Base-by-base conservation (phyloP, 805 yeast species). In the Candida loeiensis region DNA sequence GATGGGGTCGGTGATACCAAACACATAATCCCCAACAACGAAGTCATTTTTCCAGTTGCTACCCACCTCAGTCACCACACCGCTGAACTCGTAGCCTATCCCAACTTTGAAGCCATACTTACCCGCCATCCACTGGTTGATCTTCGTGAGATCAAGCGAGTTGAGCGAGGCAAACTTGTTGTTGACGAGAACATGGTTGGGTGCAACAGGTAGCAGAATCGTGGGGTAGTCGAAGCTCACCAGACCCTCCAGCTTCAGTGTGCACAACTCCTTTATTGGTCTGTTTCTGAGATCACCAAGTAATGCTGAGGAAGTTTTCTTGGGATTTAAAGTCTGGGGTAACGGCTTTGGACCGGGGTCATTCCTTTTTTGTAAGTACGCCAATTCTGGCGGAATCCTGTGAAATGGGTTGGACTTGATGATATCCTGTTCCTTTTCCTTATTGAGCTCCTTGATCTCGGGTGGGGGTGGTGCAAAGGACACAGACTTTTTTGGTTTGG, bases 11-110 rank as follows among this genome's bases (percentile, higher is more conserved):
- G 67, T 71, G 34, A 76, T 51, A 6, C 91, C 95, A 54, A 79
- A 74, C 0, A 85, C 88, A 29, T 69, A 70, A 48, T 79, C 85
- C 27, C 90, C 91, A 17, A 64, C 74, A 6, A 58, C 59, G 50
- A 55, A 80, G 18, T 46, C 43, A 4, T 45, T 46, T 15, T 51
- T 53, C 24, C 66, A 50, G n/a, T 64, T 62, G 9, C 58, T 53
- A 6, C 91, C 91, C 15, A 80, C 77, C 20, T 72, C 71, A 3
- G 68, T 66, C 20, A 85, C 63, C 4, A 62, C 61, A 16, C 95
- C 95, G 17, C 79, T 64, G 56, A 75, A 85, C 47, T 82, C 90
- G 49, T 83, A 74, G 1, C 93, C 93, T 20, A 82, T 56, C 6
- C 90, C 89, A 6, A 69, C 54, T 47, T 78, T 73, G 42, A 73